A percentile compares a stretch with the other conserved stretches of the same genome.
Conservation (phyloP, 352 stramenopile species). For the Phytophthora kernoviae region DNA sequence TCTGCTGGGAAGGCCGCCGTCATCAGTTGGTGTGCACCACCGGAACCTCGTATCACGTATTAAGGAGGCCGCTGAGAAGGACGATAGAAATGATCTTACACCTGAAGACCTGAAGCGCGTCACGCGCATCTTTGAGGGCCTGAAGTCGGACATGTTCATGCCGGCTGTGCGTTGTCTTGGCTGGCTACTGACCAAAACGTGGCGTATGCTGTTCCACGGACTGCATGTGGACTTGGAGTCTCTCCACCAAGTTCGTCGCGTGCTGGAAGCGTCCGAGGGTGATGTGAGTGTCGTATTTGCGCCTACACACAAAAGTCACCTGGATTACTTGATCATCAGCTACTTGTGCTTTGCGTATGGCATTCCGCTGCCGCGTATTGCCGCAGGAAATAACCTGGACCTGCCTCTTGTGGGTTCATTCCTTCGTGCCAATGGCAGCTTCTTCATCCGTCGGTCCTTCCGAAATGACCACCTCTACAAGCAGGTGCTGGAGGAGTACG, state of each 20-base stretch:
- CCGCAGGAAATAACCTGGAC: slow-evolving; percentile 88
- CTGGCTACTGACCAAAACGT: slow-evolving; percentile 82
- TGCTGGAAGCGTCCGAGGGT: slow-evolving; percentile 48
- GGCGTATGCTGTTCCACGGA: slow-evolving; percentile 74
- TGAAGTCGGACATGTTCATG: slow-evolving; percentile 82
- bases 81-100: slow-evolving; percentile 18
- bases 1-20: slow-evolving; percentile 46
- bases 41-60: slow-evolving; percentile 48
- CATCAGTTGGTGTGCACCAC: slow-evolving; percentile 44
- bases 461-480: slow-evolving; percentile 78
- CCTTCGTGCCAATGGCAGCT: slow-evolving; percentile 85
- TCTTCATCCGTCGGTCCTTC: slow-evolving; percentile 91
- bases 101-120: slow-evolving; percentile 38
- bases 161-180: slow-evolving; percentile 74
- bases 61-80: slow-evolving; percentile 13
- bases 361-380: slow-evolving; percentile 84
- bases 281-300: slow-evolving; percentile 83
- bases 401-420: slow-evolving; percentile 81
- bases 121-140: slow-evolving; percentile 58
- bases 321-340: slow-evolving; percentile 92
- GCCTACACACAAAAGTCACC: slow-evolving; percentile 88
- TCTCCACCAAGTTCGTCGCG: slow-evolving; percentile 56
- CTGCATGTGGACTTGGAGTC: slow-evolving; percentile 76
- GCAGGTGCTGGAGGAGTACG: slow-evolving; percentile 84
- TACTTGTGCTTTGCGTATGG: slow-evolving; percentile 91